Base-by-base conservation (phyloP, 1,139 yeast genomes). In the Suhomyces terraborum region DNA sequence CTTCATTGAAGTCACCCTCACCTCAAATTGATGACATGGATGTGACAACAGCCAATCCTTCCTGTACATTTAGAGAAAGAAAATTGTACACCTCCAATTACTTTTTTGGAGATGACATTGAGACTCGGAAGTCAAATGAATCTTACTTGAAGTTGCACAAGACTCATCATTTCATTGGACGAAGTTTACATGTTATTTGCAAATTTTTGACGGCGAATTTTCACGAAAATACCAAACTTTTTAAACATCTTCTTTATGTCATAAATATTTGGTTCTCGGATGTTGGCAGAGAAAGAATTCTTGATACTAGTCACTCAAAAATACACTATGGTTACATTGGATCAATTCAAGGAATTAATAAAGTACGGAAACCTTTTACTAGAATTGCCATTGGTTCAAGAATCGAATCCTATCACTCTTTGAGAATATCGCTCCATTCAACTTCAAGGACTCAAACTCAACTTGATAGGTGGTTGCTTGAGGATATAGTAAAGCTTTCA, bases 181-280 rank as follows among this genome's bases (percentile, higher is more conserved):
- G 73, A 43, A 69, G 80, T 42, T 73, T 93, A 41, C 95, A 88
- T 54, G 68, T 72, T 6, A 66, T 87, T 14, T 76, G 74, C 50
- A 57, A 66, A 27, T 79, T 76, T 50, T 60, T 89, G 48, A 55
- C 63, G 3, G 60, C 68, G 4, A 65, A 77, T 41, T 77, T 77
- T 42, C 81, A 77, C 41, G 89, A 86, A 48, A 85, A 88, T 48
- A 78, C 88, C n/a, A 79, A 80, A 13, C 62, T 87, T 14, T 78
- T 83, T 59, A 81, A 81, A 51, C 80, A 82, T 32, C 71, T 84
- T 36, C 64, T 89, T 35, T 80, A 81, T 55, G 84, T 84, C 2
- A 61, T 85, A 40, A 82, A 85, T 52, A 80, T 85, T 8, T 93
- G 95, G 89, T 80, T 93, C 49, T 77, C 87, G 13, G 95, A 89